A percentile compares a stretch with the other conserved stretches of the same genome.
These are phyloP conservation scores for Chalciporus sphaerocephalus DNA, from an alignment of 768 basidiomycete genomes.

Conservation along the genomic window DNA sequence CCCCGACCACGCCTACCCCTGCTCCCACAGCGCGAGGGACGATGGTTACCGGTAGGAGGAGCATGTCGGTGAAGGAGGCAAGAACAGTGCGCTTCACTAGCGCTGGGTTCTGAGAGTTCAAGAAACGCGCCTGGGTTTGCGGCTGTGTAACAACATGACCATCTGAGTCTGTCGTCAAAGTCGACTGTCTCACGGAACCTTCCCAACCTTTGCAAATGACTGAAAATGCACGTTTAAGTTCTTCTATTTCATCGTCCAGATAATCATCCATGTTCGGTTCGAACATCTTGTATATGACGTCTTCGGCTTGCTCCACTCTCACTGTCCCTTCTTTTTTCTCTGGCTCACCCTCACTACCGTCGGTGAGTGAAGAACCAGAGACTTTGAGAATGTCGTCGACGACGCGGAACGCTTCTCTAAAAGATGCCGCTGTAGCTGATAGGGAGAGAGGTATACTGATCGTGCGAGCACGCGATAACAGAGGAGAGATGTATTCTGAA, in stretches of 20 bases:
- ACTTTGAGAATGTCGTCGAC: constrained; percentile 71
- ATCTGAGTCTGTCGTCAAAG: too few relatives aligned
- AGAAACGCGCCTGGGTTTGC: not conserved
- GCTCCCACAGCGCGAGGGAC: constrained; percentile 80
- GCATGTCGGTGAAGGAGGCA: constrained; percentile 80
- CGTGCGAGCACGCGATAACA: constrained; percentile 74
- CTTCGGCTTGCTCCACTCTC: constrained; percentile 59
- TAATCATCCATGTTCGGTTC: constrained; percentile 98
- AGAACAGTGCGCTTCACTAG: not conserved
- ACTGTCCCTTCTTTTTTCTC: constrained; percentile 26
- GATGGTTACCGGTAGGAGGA: constrained; percentile 92
- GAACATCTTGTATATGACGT: constrained; percentile 90
- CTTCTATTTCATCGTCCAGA: constrained; percentile 88
- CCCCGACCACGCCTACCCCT: constrained; percentile 64
- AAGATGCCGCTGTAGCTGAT: constrained; percentile 84
- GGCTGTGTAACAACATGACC: too few relatives aligned
- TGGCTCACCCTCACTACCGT: constrained; percentile 6
- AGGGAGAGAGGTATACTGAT: constrained; percentile 70
- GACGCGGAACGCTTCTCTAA: constrained; percentile 82
- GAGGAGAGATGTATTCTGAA: constrained; percentile 77
- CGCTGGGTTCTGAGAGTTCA: not conserved
- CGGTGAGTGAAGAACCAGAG: constrained; percentile 23
- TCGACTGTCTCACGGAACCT: constrained; percentile 34
- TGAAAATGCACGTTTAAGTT: constrained; percentile 69
- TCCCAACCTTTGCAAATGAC: constrained; percentile 80